Conservation (phyloP, 225 moss, liverwort and hornwort species). For the Sphagnum tenellum region DNA sequence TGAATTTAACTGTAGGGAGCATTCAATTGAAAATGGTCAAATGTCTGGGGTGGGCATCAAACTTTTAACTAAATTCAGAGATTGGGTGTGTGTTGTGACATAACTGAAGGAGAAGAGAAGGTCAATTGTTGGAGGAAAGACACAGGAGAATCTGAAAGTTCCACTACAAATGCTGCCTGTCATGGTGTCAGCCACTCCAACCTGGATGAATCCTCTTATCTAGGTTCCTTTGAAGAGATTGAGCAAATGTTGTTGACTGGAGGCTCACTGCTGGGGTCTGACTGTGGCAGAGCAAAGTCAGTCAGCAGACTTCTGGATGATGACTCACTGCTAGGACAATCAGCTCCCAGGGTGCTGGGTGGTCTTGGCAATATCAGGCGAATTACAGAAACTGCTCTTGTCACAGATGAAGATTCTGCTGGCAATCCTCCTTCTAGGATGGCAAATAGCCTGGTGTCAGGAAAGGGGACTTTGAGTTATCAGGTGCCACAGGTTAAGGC, state of each 20-base stretch:
- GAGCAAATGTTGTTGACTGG: constrained; percentile 1
- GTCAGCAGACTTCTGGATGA: not conserved
- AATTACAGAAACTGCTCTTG: not conserved
- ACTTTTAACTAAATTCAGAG: no score
- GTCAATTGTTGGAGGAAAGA: not conserved
- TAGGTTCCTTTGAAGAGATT: constrained; percentile 1
- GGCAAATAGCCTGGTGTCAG: not conserved
- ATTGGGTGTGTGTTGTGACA: not conserved
- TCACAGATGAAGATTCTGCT: not conserved
- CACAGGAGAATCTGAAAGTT: not conserved
- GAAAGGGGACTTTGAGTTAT: not conserved
- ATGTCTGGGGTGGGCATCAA: not conserved
- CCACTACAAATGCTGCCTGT: not conserved
- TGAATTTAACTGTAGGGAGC: not conserved
- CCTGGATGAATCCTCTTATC: constrained; percentile 1
- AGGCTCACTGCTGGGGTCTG: not conserved
- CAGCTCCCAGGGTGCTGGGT: not conserved
- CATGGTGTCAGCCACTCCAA: not conserved
- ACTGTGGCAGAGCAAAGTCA: not conserved
- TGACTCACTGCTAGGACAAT: not conserved
- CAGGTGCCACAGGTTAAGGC: constrained; percentile 8
- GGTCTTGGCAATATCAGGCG: not conserved
- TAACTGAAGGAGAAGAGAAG: not conserved
- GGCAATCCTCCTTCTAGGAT: not conserved
- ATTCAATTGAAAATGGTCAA: not conserved